These are phyloP conservation scores for Pestalotiopsis sp. DNA, from an alignment of 2,329 filamentous ascomycete genomes.

Conservation along the genomic window DNA sequence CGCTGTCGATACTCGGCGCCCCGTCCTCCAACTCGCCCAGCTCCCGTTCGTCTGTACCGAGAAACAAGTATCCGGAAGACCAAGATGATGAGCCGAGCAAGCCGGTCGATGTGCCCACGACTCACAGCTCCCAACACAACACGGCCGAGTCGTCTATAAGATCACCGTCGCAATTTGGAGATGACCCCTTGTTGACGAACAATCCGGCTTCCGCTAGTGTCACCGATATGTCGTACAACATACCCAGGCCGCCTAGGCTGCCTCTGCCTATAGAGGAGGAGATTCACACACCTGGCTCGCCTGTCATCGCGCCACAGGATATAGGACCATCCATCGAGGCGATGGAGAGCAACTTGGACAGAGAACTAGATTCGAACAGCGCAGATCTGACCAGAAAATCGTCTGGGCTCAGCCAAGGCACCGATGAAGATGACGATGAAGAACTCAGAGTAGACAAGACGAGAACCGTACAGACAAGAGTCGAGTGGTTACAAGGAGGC, in stretches of 20 bases:
- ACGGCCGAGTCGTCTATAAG: slow-evolving; percentile 30
- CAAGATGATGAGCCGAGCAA: slow-evolving; percentile 52
- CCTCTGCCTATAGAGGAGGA: slow-evolving; percentile 95
- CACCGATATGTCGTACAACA: slow-evolving; percentile 62
- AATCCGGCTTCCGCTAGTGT: slow-evolving; percentile 59
- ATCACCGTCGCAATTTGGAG: slow-evolving; percentile 37
- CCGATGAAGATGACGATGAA: slow-evolving; percentile 79
- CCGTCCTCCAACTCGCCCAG: slow-evolving; percentile 34
- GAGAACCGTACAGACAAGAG: slow-evolving; percentile 77
- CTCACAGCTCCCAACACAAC: slow-evolving; percentile 16
- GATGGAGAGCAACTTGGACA: slow-evolving; percentile 44
- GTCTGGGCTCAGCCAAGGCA: slow-evolving; percentile 63
- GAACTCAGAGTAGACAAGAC: slow-evolving; percentile 77
- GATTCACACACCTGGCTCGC: slow-evolving; percentile 84
- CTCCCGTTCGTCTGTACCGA: slow-evolving; percentile 32
- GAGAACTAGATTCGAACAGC: slow-evolving; percentile 39
- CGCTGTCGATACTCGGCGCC: slow-evolving; percentile 49
- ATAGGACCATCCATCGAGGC: slow-evolving; percentile 53
- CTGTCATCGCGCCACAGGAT: slow-evolving; percentile 77
- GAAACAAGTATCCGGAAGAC: slow-evolving; percentile 37
- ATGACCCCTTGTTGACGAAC: slow-evolving; percentile 42
- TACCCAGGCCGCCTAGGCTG: slow-evolving; percentile 79
- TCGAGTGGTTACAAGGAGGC: slow-evolving; percentile 83
- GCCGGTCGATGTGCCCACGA: slow-evolving; percentile 59
- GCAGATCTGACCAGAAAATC: slow-evolving; percentile 54